Percentiles rank a stretch among this genome's conserved stretches.
phyloP scores from a whole-genome alignment of 2,329 filamentous ascomycete genomes.

The Clathrospora elynae region DNA sequence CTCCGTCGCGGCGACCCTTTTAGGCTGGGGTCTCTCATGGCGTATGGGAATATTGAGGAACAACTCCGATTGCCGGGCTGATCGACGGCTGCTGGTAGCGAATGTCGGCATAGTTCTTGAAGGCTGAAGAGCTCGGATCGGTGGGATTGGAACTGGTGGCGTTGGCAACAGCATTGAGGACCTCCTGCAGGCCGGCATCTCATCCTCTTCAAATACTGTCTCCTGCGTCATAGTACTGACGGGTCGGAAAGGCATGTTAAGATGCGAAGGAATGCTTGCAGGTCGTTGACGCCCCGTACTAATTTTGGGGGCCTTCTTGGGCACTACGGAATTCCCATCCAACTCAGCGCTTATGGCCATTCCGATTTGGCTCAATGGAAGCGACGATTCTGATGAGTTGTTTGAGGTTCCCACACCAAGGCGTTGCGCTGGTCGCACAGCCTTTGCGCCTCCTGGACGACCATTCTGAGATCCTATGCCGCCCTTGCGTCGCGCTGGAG shows the following conservation, averaged over 20 bases:
- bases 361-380: slow-evolving; percentile 44
- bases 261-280: slow-evolving; percentile 12
- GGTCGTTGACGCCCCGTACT: slow-evolving; percentile 10
- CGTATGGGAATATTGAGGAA: slow-evolving; percentile 42
- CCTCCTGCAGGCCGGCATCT: slow-evolving; percentile 26
- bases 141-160: slow-evolving; percentile 40
- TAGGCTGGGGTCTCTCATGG: slow-evolving; percentile 34
- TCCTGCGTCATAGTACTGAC: slow-evolving; percentile 42
- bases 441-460: too few relatives aligned
- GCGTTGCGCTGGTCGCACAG: slow-evolving; percentile 25
- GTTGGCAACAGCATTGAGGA: slow-evolving; percentile 40
- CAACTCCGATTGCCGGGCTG: slow-evolving; percentile 30
- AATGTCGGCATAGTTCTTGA: slow-evolving; percentile 28
- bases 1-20: slow-evolving; percentile 13
- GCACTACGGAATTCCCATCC: slow-evolving; percentile 30
- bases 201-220: slow-evolving; percentile 49
- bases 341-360: slow-evolving; percentile 47
- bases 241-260: slow-evolving; percentile 24
- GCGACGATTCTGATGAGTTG: slow-evolving; percentile 28
- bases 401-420: slow-evolving; percentile 28
- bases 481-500: slow-evolving; percentile 16
- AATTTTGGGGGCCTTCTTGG: slow-evolving; percentile 11
- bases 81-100: slow-evolving; percentile 12
- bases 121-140: slow-evolving; percentile 42
- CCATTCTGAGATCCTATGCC: slow-evolving; percentile 7